Evolutionary conservation across 1,284 basidiomycete genomes (phyloP).

Genomic region (Austroboletus niveus): DNA sequence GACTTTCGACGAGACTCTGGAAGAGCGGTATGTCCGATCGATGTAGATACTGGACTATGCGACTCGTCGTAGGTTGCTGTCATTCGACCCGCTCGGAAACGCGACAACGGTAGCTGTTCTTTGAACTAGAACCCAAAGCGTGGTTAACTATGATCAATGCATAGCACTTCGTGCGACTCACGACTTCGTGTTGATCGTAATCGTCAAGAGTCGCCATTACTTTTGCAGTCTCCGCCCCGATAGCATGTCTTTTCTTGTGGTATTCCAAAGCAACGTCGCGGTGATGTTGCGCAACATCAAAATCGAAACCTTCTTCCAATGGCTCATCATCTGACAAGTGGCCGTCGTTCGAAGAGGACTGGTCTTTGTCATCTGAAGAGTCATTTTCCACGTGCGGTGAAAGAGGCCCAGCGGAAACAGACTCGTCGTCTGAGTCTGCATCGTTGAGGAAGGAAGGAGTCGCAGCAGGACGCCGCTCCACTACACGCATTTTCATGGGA

Average conservation of each 20-base stretch:
- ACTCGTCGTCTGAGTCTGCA: constrained; percentile 52
- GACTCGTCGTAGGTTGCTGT: constrained; percentile 44
- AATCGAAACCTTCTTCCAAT: constrained; percentile 50
- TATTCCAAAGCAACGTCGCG: constrained; percentile 74
- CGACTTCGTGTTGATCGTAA: constrained; percentile 44
- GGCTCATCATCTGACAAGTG: constrained; percentile 28
- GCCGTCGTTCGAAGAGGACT: constrained; percentile 19
- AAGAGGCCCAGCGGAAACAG: constrained; percentile 30
- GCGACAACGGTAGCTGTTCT: constrained; percentile 52
- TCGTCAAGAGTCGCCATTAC: constrained; percentile 46
- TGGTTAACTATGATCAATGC: neutral
- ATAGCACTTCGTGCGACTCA: constrained; percentile 29
- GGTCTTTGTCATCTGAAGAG: constrained; percentile 9
- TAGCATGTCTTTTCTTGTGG: constrained; percentile 53
- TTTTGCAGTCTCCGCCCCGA: constrained; percentile 51
- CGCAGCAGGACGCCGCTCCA: constrained; percentile 52
- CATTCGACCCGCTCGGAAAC: constrained; percentile 59
- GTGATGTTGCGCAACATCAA: constrained; percentile 62
- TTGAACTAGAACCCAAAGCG: constrained; percentile 15
- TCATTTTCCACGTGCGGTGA: constrained; percentile 22
- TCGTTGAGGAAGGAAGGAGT: constrained; percentile 19
- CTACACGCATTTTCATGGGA: constrained; percentile 66
- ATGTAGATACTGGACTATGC: constrained; percentile 34
- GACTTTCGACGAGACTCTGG: constrained; percentile 51
- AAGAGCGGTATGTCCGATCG: constrained; percentile 47